These are phyloP conservation scores for Phaseolus lunatus DNA, from an alignment of 306 rosid species.

Conservation along the genomic window DNA sequence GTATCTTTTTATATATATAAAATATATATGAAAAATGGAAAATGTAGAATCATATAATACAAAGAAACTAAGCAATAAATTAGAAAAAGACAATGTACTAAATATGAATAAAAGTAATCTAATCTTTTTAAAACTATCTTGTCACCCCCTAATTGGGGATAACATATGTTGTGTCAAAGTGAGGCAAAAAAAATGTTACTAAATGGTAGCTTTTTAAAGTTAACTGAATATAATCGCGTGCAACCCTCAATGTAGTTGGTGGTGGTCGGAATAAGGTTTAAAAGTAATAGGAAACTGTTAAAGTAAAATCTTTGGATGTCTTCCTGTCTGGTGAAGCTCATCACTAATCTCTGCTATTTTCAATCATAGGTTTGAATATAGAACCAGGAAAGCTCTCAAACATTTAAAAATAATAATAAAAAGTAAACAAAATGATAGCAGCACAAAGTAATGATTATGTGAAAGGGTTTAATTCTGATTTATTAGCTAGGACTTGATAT, in stretches of 20 bases:
- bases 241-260: slow-evolving; percentile 40
- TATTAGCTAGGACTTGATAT: background rate
- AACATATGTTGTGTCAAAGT: background rate
- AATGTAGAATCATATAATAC: background rate
- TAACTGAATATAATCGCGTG: slow-evolving; percentile 38
- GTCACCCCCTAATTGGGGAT: background rate
- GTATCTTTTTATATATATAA: no score
- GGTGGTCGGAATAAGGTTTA: slow-evolving; percentile 49
- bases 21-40: no score
- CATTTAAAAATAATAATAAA: no score
- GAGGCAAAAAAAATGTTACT: background rate
- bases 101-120: background rate
- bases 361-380: slow-evolving; percentile 40
- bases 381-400: background rate
- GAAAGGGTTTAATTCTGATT: background rate
- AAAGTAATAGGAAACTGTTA: slow-evolving; percentile 41
- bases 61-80: background rate
- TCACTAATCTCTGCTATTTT: background rate
- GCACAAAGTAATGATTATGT: background rate
- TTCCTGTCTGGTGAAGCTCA: slow-evolving; percentile 53
- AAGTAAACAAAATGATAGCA: slow-evolving; percentile 30
- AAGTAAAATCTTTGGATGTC: slow-evolving; percentile 55
- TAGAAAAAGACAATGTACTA: background rate
- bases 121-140: background rate
- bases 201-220: slow-evolving; percentile 42